Conservation (phyloP, 2,329 filamentous ascomycete species). For the Exophiala sp. region DNA sequence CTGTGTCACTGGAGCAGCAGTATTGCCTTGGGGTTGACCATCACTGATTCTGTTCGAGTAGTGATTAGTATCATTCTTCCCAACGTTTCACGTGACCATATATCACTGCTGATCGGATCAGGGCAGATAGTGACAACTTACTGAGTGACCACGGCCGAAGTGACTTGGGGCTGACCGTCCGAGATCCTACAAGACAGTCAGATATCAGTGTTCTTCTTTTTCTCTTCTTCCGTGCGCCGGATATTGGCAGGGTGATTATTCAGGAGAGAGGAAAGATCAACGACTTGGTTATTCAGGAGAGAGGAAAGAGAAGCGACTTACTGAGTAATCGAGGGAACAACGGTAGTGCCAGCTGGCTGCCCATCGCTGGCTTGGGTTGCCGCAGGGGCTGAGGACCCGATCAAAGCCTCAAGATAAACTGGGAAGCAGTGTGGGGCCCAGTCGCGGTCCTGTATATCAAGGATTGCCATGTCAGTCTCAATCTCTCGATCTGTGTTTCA, state of each 20-base stretch:
- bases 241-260: too few relatives aligned
- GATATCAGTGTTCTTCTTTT: too few relatives aligned
- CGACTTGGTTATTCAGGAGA: too few relatives aligned
- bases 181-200: background rate
- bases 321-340: conserved; percentile 10
- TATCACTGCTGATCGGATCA: background rate
- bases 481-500: background rate
- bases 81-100: background rate
- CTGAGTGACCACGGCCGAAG: conserved; percentile 34
- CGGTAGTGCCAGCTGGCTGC: conserved; percentile 12
- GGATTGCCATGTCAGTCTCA: background rate
- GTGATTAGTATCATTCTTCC: background rate
- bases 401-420: conserved; percentile 18
- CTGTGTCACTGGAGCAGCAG: conserved; percentile 28
- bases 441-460: conserved; percentile 45
- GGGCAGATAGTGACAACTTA: background rate
- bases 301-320: background rate
- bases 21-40: conserved; percentile 17
- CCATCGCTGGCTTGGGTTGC: conserved; percentile 17
- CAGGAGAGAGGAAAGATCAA: too few relatives aligned
- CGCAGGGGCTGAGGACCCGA: conserved; percentile 7
- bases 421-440: conserved; percentile 46
- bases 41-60: conserved; percentile 11
- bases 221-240: too few relatives aligned
- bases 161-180: conserved; percentile 13